Percentiles rank a stretch among this genome's conserved stretches.
phyloP scores from a whole-genome alignment of 2,329 filamentous ascomycete species.

The Trichoderma atroviride region DNA sequence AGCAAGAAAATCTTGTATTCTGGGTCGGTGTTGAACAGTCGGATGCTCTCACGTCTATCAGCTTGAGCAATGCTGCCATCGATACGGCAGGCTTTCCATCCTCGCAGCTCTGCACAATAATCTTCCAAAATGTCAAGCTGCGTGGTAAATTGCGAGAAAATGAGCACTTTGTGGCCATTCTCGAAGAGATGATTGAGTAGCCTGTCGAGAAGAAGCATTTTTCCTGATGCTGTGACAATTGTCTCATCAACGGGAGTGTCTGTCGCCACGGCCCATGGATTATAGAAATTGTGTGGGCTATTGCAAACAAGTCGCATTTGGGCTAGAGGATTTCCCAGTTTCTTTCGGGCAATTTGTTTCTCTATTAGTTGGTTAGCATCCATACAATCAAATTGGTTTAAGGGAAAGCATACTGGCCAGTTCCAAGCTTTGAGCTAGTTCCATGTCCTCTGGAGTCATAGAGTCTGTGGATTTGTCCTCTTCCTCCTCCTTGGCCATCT shows the following conservation, averaged over 20 bases:
- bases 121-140: slow-evolving; percentile 89
- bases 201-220: slow-evolving; percentile 92
- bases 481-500: slow-evolving; percentile 51
- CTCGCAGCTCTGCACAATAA: slow-evolving; percentile 75
- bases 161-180: slow-evolving; percentile 83
- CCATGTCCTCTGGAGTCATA: slow-evolving; percentile 60
- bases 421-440: slow-evolving; percentile 69
- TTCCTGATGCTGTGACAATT: slow-evolving; percentile 84
- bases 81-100: slow-evolving; percentile 84
- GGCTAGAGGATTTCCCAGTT: slow-evolving; percentile 89
- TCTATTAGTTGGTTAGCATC: slow-evolving; percentile 51
- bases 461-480: slow-evolving; percentile 38
- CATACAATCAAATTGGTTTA: accelerated
- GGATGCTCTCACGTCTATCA: slow-evolving; percentile 70
- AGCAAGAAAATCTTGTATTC: slow-evolving; percentile 79
- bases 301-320: slow-evolving; percentile 92
- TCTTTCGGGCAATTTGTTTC: slow-evolving; percentile 86
- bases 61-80: slow-evolving; percentile 83
- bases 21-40: slow-evolving; percentile 68
- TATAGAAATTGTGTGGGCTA: slow-evolving; percentile 94
- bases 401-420: slow-evolving; percentile 65
- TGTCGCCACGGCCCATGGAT: slow-evolving; percentile 71
- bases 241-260: slow-evolving; percentile 71
- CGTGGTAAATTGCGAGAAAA: slow-evolving; percentile 96
- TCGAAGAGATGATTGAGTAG: slow-evolving; percentile 75